A percentile compares a stretch with the other conserved stretches of the same genome.
phyloP scores from a whole-genome alignment of 345 rosid species.

The Salix viminalis region DNA sequence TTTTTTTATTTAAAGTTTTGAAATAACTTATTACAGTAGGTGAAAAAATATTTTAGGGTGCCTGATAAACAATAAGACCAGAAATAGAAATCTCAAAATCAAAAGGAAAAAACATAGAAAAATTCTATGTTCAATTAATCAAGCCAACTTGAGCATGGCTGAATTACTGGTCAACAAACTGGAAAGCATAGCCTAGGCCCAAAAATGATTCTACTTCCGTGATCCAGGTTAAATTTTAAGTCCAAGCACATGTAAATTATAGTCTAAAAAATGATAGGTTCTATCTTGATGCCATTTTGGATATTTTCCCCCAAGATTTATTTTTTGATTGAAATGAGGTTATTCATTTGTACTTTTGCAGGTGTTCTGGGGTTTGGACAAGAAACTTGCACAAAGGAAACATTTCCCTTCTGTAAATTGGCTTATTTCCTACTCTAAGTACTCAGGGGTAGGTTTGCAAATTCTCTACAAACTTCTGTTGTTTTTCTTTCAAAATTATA shows the following conservation, averaged over 20 bases:
- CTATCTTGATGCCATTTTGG: background rate
- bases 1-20: background rate
- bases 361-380: conserved; percentile 99
- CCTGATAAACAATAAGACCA: background rate
- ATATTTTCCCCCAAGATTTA: background rate
- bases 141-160: background rate
- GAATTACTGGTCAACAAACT: background rate
- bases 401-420: conserved; percentile 99
- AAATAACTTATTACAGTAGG: background rate
- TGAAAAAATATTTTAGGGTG: background rate
- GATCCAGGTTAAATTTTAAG: background rate
- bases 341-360: conserved; percentile 25
- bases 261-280: background rate
- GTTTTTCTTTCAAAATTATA: background rate
- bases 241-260: background rate
- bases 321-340: background rate
- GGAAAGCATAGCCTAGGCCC: background rate
- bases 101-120: background rate
- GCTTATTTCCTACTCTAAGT: conserved; percentile 98
- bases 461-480: conserved; percentile 1
- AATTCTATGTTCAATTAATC: background rate
- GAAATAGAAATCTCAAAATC: background rate
- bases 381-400: conserved; percentile 99
- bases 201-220: background rate
- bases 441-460: conserved; percentile 61